Evolutionary conservation across 2,329 filamentous ascomycete genomes (phyloP).

Genomic region (Cladophialophora yegresii): DNA sequence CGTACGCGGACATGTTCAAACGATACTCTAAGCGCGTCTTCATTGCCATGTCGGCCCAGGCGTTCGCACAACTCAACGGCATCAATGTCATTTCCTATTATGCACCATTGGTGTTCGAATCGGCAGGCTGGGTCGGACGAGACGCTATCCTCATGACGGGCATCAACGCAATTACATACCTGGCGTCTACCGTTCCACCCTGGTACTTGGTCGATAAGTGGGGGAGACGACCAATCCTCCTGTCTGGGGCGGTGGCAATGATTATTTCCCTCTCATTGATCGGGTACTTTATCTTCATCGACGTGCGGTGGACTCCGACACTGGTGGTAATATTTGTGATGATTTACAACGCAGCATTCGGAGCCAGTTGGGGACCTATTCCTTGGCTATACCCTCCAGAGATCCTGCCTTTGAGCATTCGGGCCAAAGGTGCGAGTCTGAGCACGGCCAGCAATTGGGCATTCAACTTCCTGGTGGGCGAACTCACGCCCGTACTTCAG

Average conservation of each 20-base stretch:
- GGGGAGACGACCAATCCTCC: conserved; percentile 83
- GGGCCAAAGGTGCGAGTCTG: conserved; percentile 93
- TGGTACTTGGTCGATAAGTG: conserved; percentile 96
- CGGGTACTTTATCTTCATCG: conserved; percentile 92
- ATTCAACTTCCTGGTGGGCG: conserved; percentile 95
- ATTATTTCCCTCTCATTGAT: conserved; percentile 82
- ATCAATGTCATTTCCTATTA: conserved; percentile 99
- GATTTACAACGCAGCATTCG: conserved; percentile 97
- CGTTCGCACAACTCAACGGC: conserved; percentile 91
- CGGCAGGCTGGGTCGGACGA: conserved; percentile 91
- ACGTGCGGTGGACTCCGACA: conserved; percentile 73
- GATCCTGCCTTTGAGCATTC: conserved; percentile 93
- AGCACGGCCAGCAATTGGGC: conserved; percentile 98
- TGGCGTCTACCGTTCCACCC: conserved; percentile 87
- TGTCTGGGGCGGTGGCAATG: conserved; percentile 90
- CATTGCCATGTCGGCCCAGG: conserved; percentile 98
- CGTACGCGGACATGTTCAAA: conserved; percentile 91
- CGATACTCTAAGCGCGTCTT: conserved; percentile 89
- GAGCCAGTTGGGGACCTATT: conserved; percentile 96
- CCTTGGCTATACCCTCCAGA: conserved; percentile 99
- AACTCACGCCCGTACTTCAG: conserved; percentile 91
- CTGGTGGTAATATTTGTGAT: conserved; percentile 94
- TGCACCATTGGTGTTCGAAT: conserved; percentile 92
- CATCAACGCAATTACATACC: conserved; percentile 88
- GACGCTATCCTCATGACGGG: conserved; percentile 95